Evolutionary conservation across 257 asterid species (phyloP), one percentile per base, ranked within the genome.

Genomic region (Solanum rostratum): DNA sequence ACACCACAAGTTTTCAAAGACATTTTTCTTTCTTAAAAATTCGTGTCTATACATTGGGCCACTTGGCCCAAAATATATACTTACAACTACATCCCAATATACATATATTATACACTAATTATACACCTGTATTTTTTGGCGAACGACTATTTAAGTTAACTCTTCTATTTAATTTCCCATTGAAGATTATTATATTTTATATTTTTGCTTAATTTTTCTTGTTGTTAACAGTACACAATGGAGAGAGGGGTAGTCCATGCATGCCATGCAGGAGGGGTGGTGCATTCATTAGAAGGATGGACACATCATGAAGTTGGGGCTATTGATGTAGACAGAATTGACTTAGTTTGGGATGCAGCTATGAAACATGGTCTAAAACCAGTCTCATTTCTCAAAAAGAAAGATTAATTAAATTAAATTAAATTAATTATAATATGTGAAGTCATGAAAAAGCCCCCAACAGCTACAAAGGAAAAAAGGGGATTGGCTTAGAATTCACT

Each of bases 231-330:
- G 99, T 96, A 95, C 30, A 92, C 98, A 24, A 93, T 95, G 99
- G 97, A 90, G 7, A 91, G 99, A 91, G 98, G 99, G 66, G 93
- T 95, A 11, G 98, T 95, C 68, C 99, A 93, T 80, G 97, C 97
- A 10, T 93, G 97, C 88, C 96, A 92, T 84, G 97, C 97, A 0
- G 97, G 97, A 8, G 95, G 97, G 22, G 92, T 90, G 3, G 92
- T 93, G 50, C 97, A 93, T 73, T 86, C 87, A 1, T 65, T 93
- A 66, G 94, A 92, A 88, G 96, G 94, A 55, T 93, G 97, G 97
- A 87, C 66, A 20, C 93, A 93, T 84, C 93, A 93, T 82, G 97
- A 93, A 81, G 97, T 92, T 8, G 97, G 95, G 57, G 94, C 97
- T 2, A 89, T 93, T 39, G 94, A 93, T 18, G 92, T 92, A 4